Percentiles rank a stretch among this genome's conserved stretches.
These are phyloP conservation scores for Eimeria zaria DNA, from an alignment of 169 alveolate genomes.

Conservation along the genomic window DNA sequence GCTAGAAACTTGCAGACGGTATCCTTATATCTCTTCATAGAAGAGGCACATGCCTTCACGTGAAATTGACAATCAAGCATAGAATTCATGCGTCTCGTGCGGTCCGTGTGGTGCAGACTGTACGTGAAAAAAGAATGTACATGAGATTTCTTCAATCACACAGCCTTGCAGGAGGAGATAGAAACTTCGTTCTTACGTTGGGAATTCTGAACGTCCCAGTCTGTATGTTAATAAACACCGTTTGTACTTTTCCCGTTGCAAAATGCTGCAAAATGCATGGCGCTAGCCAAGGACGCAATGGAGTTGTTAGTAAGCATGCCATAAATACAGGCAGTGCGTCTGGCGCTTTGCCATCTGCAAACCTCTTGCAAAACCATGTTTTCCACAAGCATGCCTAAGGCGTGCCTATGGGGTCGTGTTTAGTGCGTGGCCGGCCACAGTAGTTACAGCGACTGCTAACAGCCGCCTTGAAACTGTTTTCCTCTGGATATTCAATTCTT, in stretches of 20 bases:
- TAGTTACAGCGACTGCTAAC: no score
- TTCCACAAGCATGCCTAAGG: no score
- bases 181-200: no score
- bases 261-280: not conserved
- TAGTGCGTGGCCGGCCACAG: no score
- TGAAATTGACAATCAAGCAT: not conserved
- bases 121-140: not conserved
- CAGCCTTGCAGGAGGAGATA: no score
- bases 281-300: not conserved
- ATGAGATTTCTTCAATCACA: not conserved
- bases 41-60: not conserved
- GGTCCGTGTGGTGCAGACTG: not conserved
- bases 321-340: not conserved
- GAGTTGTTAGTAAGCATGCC: not conserved
- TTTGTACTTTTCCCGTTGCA: not conserved
- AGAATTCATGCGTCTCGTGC: not conserved
- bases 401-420: no score
- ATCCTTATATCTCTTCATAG: no score
- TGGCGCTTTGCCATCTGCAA: not conserved
- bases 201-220: not conserved
- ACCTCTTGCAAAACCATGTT: no score
- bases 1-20: not conserved
- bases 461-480: no score
- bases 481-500: no score
- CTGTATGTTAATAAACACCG: not conserved